Base-by-base conservation (phyloP, 169 alveolate species). In the Perkinsus marinus region DNA sequence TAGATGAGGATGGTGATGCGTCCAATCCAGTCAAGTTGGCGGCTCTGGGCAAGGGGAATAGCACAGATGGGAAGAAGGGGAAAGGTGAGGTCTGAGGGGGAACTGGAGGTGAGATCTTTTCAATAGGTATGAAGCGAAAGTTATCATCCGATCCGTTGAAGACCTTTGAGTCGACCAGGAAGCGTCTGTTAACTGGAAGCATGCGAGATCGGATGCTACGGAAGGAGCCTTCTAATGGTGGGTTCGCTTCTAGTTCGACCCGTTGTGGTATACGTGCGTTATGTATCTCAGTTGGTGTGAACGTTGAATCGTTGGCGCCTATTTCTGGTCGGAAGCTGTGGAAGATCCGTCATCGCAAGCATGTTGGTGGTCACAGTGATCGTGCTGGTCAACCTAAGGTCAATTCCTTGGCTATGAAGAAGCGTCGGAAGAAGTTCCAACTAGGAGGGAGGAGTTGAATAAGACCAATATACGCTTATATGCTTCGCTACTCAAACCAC, bases 321-420 rank as follows among this genome's bases (percentile, higher is more conserved):
- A 30, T 90, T 36, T 90, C 91, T 37, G 91, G 91, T 3, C 43
- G 91, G 16, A 90, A 90, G 39, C 10, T 90, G n/a, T 90, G 91
- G 91, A 90, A 90, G 91, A 90, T 90, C 39, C 43, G 57, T 47
- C 68, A 90, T 41, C 39, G 69, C 0, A 90, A 90, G 69, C 91
- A 57, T 26, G 79, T 57, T 26, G 79, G 79, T 26, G 79, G 79
- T 5, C 79, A 57, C 22, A 57, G 79, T 57, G 79, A 57, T 16
- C 79, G 79, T 16, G 79, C 79, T 26, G 79, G 79, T 7, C 79
- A 57, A 30, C 79, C 79, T 0, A 57, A 57, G 79, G 79, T 57
- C 36, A 57, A 57, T 30, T 57, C 79, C 34, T 26, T 57, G 34
- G 79, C 79, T 30, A 57, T 57, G 79, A 57, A 57, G 79, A 57